phyloP scores from a whole-genome alignment of 2,329 filamentous ascomycete genomes.

The Xylaria arbuscula region DNA sequence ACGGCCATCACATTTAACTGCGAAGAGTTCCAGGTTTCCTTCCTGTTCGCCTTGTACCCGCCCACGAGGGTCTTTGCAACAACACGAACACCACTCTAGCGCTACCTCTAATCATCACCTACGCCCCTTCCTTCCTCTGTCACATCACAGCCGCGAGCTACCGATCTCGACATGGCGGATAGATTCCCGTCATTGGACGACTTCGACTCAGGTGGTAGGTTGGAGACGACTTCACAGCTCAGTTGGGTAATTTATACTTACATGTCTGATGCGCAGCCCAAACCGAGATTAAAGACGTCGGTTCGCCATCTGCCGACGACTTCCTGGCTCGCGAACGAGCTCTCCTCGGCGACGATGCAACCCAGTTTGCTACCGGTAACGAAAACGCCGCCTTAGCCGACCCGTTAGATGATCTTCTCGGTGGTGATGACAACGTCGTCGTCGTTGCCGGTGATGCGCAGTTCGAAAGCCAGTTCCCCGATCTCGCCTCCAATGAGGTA shows the following conservation, averaged over 20 bases:
- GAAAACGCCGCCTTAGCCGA: conserved; percentile 75
- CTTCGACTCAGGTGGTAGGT: conserved; percentile 73
- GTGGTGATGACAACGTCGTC: conserved; percentile 69
- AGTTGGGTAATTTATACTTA: conserved; percentile 16
- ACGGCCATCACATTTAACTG: conserved; percentile 11
- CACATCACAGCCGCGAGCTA: conserved; percentile 14
- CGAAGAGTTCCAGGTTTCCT: not conserved
- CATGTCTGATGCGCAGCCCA: conserved; percentile 64
- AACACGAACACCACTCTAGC: not conserved
- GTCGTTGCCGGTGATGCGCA: conserved; percentile 55
- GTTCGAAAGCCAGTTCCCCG: conserved; percentile 93
- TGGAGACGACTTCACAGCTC: not conserved
- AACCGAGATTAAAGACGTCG: conserved; percentile 70
- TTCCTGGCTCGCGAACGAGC: conserved; percentile 94
- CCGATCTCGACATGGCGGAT: conserved; percentile 77
- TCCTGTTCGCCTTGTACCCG: not conserved
- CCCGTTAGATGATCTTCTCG: conserved; percentile 76
- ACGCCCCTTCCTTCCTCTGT: conserved; percentile 2
- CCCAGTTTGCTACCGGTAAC: conserved; percentile 84
- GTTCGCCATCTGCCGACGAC: conserved; percentile 75
- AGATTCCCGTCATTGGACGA: conserved; percentile 83
- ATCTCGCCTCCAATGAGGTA: conserved; percentile 79
- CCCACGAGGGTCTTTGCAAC: not conserved
- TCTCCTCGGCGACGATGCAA: conserved; percentile 88
- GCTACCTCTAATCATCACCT: not conserved